These are phyloP conservation scores for Acanthamoeba royreba DNA, from an alignment of 208 protist species.

Conservation along the genomic window DNA sequence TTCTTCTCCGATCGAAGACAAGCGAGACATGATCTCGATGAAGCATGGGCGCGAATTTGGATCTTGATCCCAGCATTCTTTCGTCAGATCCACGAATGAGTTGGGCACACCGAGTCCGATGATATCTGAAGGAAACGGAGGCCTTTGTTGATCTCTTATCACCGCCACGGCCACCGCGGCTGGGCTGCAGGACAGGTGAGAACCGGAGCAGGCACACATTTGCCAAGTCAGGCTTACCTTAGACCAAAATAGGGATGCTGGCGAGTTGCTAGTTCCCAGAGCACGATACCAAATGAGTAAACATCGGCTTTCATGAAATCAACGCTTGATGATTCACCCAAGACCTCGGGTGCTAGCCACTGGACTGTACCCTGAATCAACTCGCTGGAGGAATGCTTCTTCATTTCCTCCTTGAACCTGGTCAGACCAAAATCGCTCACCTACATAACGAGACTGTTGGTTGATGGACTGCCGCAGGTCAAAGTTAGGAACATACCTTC, in stretches of 20 bases:
- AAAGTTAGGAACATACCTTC: too few species aligned
- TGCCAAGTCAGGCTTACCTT: too few species aligned
- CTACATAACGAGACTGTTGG: too few species aligned
- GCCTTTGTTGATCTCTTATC: neutral
- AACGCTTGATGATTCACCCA: neutral
- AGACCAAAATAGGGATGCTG: too few species aligned
- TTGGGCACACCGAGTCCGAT: neutral
- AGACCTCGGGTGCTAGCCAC: neutral
- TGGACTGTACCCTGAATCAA: neutral
- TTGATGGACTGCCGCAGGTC: too few species aligned
- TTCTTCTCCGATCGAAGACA: neutral
- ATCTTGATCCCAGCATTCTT: neutral
- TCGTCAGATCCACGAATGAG: neutral
- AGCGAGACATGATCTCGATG: neutral
- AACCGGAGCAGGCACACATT: too few species aligned
- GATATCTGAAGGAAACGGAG: neutral
- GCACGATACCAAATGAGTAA: too few species aligned
- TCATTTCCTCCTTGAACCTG: neutral
- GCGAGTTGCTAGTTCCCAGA: too few species aligned
- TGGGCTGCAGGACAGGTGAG: too few species aligned
- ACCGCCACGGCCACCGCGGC: neutral
- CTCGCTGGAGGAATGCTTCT: neutral
- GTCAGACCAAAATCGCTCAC: neutral
- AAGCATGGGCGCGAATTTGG: neutral
- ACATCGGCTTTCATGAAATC: neutral